Percentiles rank a stretch among this genome's conserved stretches.
Conservation (phyloP, 1,284 basidiomycete genomes). For the Puccinia hordei region DNA sequence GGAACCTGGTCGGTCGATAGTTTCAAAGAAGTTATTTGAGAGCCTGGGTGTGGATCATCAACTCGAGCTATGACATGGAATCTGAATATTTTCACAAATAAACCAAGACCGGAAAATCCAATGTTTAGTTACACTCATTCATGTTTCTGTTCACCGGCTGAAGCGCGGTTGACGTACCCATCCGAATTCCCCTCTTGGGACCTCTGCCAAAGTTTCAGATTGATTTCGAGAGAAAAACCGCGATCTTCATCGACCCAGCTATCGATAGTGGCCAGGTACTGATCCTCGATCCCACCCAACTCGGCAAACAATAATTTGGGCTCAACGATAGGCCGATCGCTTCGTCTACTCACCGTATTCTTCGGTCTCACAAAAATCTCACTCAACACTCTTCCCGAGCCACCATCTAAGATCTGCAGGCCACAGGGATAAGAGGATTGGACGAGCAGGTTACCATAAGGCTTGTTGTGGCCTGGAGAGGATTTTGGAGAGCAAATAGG, state of each 20-base stretch:
- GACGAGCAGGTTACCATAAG: constrained; percentile 73
- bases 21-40: constrained; percentile 68
- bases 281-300: constrained; percentile 59
- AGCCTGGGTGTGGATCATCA: constrained; percentile 78
- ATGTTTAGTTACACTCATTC: constrained; percentile 51
- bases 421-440: constrained; percentile 93
- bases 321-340: constrained; percentile 73
- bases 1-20: constrained; percentile 63
- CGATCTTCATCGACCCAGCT: constrained; percentile 67
- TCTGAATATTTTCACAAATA: constrained; percentile 50
- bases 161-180: constrained; percentile 58
- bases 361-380: constrained; percentile 93
- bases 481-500: constrained; percentile 71
- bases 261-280: constrained; percentile 83
- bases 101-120: not conserved
- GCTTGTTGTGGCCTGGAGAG: constrained; percentile 58
- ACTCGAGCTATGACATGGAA: constrained; percentile 77
- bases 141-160: constrained; percentile 35
- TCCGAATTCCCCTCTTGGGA: constrained; percentile 60
- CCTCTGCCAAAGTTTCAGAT: constrained; percentile 91
- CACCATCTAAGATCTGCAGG: constrained; percentile 83
- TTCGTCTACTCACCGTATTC: constrained; percentile 81
- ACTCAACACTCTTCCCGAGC: constrained; percentile 71
- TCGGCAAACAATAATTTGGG: constrained; percentile 71
- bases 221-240: constrained; percentile 67